These are phyloP conservation scores for Yamadazyma dendronema DNA, from an alignment of 1,139 yeast species.

Conservation along the genomic window DNA sequence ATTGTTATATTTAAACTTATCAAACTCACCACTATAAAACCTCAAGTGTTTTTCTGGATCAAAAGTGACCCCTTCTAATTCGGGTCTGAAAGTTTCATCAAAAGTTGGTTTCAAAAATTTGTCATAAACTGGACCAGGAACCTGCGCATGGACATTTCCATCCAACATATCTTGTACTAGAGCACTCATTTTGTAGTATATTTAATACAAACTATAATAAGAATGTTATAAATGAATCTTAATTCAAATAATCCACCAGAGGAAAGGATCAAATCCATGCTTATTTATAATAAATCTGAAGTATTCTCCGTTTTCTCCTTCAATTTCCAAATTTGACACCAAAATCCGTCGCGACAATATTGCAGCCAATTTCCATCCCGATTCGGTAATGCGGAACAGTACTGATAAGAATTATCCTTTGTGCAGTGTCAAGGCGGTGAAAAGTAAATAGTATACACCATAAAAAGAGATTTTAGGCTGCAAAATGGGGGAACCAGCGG, in stretches of 20 bases:
- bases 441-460: too few species aligned
- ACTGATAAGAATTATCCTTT: too few species aligned
- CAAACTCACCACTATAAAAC: slow-evolving; percentile 29
- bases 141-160: slow-evolving; percentile 1
- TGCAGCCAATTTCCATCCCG: neutral
- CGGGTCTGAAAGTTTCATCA: slow-evolving; percentile 5
- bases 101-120: slow-evolving; percentile 8
- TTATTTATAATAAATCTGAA: neutral
- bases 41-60: slow-evolving; percentile 45
- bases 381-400: neutral
- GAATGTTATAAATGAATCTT: too few species aligned
- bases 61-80: slow-evolving; percentile 20
- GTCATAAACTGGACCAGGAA: slow-evolving; percentile 11
- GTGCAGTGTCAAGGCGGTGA: too few species aligned
- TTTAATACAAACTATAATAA: too few species aligned
- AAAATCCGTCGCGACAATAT: neutral
- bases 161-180: neutral
- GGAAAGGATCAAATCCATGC: neutral
- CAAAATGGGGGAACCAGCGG: too few species aligned
- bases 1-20: slow-evolving; percentile 23
- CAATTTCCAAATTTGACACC: neutral
- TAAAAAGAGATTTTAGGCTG: too few species aligned
- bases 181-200: neutral
- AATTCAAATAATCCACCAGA: too few species aligned
- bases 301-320: neutral